Base-by-base conservation (phyloP, 305 asterid genomes). In the Solanum hybrid region DNA sequence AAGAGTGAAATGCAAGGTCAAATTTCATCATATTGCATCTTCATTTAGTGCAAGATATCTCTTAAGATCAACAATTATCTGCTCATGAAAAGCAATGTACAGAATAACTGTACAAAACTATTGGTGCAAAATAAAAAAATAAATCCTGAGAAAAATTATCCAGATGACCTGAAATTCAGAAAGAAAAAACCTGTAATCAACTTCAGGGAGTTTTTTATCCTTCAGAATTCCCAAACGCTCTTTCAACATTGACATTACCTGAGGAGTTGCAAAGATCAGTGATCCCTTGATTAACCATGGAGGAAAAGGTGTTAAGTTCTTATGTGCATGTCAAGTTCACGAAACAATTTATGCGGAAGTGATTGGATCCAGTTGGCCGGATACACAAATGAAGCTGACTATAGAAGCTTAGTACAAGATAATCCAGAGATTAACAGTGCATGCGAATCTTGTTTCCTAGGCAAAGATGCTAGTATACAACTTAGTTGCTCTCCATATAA, bases 161-260 rank as follows among this genome's bases (percentile, higher is more conserved):
- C 76, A 85, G 41, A 20, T 85, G 32, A 57, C 88, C 33, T 85
- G 45, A 85, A 85, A 57, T 57, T 85, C 70, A 89, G 79, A 61
- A 84, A 76, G 91, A 88, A 79, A 45, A 75, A 93, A 96, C 99
- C 94, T 96, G 94, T 97, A 96, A 92, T 95, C 98, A 92, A 96
- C 98, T 76, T 94, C 93, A 7, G 99, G 98, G 89, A 97, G 99
- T 20, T 89, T 94, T 91, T 97, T 93, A 85, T 89, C 93, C 89
- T 89, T 91, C 26, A 95, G 94, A 94, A 95, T 88, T 90, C 92
- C 95, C 91, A 97, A 39, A 82, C 98, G 98, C 93, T 94, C 96
- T 95, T 96, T 97, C 91, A 97, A 93, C 96, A 96, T 90, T 80
- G 98, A 94, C 90, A 89, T 89, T 91, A 97, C 95, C 99, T 97